Evolutionary conservation across 371 early-diverging fungal genomes (phyloP).

Genomic region (Mucor plumbeus): DNA sequence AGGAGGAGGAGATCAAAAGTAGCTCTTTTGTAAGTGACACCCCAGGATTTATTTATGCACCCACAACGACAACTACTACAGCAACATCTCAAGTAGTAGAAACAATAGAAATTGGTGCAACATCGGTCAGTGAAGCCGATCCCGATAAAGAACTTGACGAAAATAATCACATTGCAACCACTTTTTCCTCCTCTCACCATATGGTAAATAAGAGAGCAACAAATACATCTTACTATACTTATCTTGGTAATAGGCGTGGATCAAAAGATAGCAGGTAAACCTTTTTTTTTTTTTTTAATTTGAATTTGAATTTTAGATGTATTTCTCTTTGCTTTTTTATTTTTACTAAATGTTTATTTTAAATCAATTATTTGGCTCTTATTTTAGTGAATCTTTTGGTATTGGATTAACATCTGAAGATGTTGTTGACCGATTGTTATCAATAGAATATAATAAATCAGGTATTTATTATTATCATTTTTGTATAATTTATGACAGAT

Average conservation of each 20-base stretch:
- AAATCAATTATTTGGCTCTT: slow-evolving; percentile 2
- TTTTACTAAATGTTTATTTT: slow-evolving; percentile 10
- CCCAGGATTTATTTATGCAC: slow-evolving; percentile 40
- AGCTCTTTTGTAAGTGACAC: background rate
- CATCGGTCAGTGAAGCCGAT: slow-evolving; percentile 31
- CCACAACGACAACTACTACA: slow-evolving; percentile 19
- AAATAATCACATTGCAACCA: slow-evolving; percentile 14
- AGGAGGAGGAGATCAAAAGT: background rate
- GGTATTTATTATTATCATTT: background rate
- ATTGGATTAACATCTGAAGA: slow-evolving; percentile 46
- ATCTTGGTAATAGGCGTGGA: slow-evolving; percentile 30
- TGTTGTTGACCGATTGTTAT: slow-evolving; percentile 41
- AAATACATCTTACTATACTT: slow-evolving; percentile 13
- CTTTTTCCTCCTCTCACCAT: slow-evolving; percentile 20
- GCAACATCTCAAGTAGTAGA: background rate
- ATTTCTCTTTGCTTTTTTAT: slow-evolving; percentile 20
- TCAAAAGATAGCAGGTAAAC: slow-evolving; percentile 53
- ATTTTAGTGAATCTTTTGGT: slow-evolving; percentile 43
- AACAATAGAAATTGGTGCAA: slow-evolving; percentile 16
- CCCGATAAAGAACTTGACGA: slow-evolving; percentile 21
- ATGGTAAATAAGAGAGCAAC: slow-evolving; percentile 19
- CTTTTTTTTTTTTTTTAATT: slow-evolving; percentile 8
- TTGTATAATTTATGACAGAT: background rate
- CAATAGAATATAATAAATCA: slow-evolving; percentile 24
- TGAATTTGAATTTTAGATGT: background rate